phyloP scores from a whole-genome alignment of 768 basidiomycete genomes.

The Leccinum disarticulatum region DNA sequence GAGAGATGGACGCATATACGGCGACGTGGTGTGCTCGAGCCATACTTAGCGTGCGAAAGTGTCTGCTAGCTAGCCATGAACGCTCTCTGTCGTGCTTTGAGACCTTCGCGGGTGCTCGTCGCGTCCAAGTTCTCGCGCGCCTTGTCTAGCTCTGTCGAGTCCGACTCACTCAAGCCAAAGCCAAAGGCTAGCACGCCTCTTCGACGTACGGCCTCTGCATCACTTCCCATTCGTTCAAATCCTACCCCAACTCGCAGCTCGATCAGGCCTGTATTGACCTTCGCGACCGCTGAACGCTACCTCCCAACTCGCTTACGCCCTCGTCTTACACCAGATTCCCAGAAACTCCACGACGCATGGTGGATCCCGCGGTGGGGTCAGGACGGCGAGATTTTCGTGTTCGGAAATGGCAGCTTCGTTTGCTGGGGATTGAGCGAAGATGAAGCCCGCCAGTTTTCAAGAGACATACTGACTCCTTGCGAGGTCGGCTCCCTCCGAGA shows the following conservation, averaged over 20 bases:
- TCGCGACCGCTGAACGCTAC: constrained; percentile 84
- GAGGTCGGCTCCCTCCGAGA: constrained; percentile 66
- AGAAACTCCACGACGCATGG: constrained; percentile 71
- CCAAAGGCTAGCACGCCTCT: constrained; percentile 82
- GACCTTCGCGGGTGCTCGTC: not conserved
- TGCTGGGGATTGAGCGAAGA: constrained; percentile 85
- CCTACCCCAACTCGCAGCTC: constrained; percentile 82
- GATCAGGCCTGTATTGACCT: constrained; percentile 75
- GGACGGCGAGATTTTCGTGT: constrained; percentile 85
- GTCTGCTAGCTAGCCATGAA: constrained; percentile 18
- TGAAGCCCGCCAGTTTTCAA: constrained; percentile 67
- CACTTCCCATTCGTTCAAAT: constrained; percentile 81
- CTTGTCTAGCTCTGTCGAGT: constrained; percentile 14
- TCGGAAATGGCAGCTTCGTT: constrained; percentile 85
- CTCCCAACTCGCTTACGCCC: constrained; percentile 62
- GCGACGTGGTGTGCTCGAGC: constrained; percentile 60
- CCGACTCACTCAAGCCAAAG: constrained; percentile 50
- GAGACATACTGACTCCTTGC: constrained; percentile 57
- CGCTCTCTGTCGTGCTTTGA: constrained; percentile 12
- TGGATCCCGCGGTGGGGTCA: constrained; percentile 74
- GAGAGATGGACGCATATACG: constrained; percentile 41
- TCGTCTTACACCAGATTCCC: constrained; percentile 52
- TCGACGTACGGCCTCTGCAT: constrained; percentile 80
- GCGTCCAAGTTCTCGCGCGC: constrained; percentile 5
- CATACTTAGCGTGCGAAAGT: constrained; percentile 39